phyloP scores from a whole-genome alignment of 805 yeast species.

The Cyberlindnera lachancei region DNA sequence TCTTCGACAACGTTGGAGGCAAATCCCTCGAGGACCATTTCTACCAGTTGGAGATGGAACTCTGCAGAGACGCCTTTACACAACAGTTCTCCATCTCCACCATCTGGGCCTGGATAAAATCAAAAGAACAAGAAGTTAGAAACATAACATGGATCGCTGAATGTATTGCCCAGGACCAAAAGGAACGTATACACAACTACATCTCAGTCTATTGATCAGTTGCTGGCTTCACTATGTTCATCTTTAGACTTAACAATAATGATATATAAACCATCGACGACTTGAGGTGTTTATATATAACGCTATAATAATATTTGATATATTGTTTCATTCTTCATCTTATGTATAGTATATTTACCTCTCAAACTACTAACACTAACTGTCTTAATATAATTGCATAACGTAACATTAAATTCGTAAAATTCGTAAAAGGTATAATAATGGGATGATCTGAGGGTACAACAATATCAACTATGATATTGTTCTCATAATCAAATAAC shows the following conservation, averaged over 20 bases:
- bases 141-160: conserved; percentile 99
- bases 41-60: conserved; percentile 84
- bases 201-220: conserved; percentile 57
- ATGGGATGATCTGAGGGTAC: no score
- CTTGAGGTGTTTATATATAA: no score
- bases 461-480: neutral
- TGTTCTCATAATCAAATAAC: conserved; percentile 31
- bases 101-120: conserved; percentile 94
- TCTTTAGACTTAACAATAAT: no score
- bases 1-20: conserved; percentile 38
- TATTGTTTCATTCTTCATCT: no score
- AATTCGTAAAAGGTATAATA: conserved; percentile 3
- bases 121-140: conserved; percentile 94
- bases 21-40: conserved; percentile 89
- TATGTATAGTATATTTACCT: no score
- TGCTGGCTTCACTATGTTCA: neutral
- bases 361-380: no score
- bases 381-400: no score
- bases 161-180: conserved; percentile 98
- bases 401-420: no score
- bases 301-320: no score
- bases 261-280: no score
- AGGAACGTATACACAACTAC: conserved; percentile 85
- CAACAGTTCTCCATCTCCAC: conserved; percentile 91
- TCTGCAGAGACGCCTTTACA: conserved; percentile 88